Percentiles rank a stretch among this genome's conserved stretches.
Conservation (phyloP, 1,284 basidiomycete species). For the Trichosporon coremiiforme region DNA sequence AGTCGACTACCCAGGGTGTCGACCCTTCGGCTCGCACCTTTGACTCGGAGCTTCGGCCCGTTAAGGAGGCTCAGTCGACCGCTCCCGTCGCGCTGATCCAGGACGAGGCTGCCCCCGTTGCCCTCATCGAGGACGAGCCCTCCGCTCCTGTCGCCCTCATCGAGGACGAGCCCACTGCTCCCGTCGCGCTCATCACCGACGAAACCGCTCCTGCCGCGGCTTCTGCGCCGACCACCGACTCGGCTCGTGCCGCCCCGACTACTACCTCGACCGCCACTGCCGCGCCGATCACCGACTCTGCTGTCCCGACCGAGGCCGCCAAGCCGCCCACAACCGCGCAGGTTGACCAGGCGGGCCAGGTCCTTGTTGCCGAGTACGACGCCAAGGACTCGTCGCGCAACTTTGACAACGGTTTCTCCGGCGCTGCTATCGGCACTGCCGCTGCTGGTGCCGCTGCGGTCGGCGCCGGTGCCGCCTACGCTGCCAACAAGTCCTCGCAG, state of each 20-base stretch:
- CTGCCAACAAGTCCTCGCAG: background rate
- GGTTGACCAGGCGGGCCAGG: slow-evolving; percentile 4
- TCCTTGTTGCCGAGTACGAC: slow-evolving; percentile 12
- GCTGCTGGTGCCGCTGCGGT: slow-evolving; percentile 12
- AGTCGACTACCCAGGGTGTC: background rate
- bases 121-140: too few relatives aligned
- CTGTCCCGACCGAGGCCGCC: background rate
- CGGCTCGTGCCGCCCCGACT: background rate
- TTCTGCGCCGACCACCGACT: too few relatives aligned
- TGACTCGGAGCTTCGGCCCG: background rate
- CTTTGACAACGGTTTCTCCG: background rate
- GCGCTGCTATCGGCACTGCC: slow-evolving; percentile 13
- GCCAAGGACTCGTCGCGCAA: slow-evolving; percentile 7
- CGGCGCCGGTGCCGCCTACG: slow-evolving; percentile 6
- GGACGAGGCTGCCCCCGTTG: too few relatives aligned
- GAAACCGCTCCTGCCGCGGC: too few relatives aligned
- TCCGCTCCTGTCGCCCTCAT: too few relatives aligned
- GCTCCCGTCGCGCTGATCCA: background rate
- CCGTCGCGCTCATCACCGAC: too few relatives aligned
- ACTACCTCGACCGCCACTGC: background rate
- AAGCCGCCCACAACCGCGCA: background rate
- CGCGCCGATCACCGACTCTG: slow-evolving; percentile 11
- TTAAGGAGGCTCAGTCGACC: background rate
- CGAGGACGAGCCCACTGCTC: too few relatives aligned
- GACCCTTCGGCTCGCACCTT: background rate